Base-by-base conservation (phyloP, 192 early-diverging fungal species). In the Chytriomyces confervae region DNA sequence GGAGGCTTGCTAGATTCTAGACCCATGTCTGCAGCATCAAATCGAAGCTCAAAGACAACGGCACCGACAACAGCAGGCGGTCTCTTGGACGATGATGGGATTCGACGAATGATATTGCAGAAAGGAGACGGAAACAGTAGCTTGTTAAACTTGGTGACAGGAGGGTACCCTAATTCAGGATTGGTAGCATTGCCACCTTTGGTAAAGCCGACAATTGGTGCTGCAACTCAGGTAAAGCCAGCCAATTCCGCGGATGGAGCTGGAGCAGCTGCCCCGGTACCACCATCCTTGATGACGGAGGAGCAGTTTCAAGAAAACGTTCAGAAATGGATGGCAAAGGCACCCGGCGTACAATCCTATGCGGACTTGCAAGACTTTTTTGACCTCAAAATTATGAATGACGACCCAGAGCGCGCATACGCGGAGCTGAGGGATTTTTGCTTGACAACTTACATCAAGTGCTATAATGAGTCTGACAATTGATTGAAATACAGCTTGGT, bases 351-450 rank as follows among this genome's bases (percentile, higher is more conserved):
- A 7, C 72, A 79, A 43, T 51, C 76, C 36, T 77, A 66, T 61
- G 67, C 71, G 53, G 51, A 74, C 6, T 43, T 79, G 44, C 62
- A 68, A 75, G 73, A 65, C 18, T 77, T 83, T 50, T 83, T 83
- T 69, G 86, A 87, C 62, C 50, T 81, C 8, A 75, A 36, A 20
- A 81, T 87, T 16, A 61, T 81, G 49, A 87, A 87, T 62, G 86
- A 84, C 62, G 83, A 84, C 53, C 77, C 83, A 44, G 86, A 85
- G 27, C 66, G 67, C 8, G 84, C 86, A 5, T 85, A 82, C 69
- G 72, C 46, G 20, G 77, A 83, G 75, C 60, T 87, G 36, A 73
- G 83, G 62, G 80, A 73, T 44, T 87, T 76, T 36, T 87, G 84
- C 57, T 49, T 84, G 65, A 66, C 51, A 24, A 76, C 69, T 75